phyloP scores from a whole-genome alignment of 148 eudicot species.

The Fagopyrum esculentum region DNA sequence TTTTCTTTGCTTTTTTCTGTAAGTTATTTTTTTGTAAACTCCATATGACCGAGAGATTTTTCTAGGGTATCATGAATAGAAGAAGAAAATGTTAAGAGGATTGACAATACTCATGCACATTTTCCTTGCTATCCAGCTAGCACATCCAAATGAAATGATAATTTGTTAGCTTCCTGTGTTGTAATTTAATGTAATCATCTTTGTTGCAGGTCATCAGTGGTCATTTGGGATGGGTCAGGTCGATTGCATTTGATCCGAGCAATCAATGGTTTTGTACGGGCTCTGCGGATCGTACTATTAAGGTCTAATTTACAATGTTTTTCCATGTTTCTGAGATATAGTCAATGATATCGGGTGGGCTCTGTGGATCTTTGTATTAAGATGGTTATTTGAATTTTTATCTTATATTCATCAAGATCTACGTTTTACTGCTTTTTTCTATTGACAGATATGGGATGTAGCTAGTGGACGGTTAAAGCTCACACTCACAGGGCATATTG shows the following conservation, averaged over 20 bases:
- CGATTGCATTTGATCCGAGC: slow-evolving; percentile 94
- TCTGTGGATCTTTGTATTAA: too few relatives aligned
- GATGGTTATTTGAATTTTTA: neutral
- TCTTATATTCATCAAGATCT: neutral
- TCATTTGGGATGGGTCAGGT: slow-evolving; percentile 99
- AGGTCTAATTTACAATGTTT: slow-evolving; percentile 36
- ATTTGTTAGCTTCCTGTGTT: neutral
- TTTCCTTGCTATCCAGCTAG: neutral
- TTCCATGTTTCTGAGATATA: neutral
- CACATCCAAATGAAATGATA: neutral
- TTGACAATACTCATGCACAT: neutral
- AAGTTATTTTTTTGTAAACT: neutral
- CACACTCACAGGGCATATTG: slow-evolving; percentile 96
- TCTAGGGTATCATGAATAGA: neutral
- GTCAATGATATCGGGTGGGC: too few relatives aligned
- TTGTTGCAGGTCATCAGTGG: slow-evolving; percentile 85
- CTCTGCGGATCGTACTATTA: slow-evolving; percentile 96
- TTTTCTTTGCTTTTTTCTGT: too few relatives aligned
- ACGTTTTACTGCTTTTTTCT: neutral
- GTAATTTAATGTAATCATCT: neutral
- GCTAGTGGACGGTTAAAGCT: slow-evolving; percentile 76
- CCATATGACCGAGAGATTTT: neutral
- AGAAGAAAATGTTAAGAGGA: neutral
- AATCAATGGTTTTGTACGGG: slow-evolving; percentile 96
- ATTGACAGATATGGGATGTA: slow-evolving; percentile 89